Percentiles rank a stretch among this genome's conserved stretches.
Evolutionary conservation across 805 yeast genomes (phyloP).

Genomic region (Candida germanica): DNA sequence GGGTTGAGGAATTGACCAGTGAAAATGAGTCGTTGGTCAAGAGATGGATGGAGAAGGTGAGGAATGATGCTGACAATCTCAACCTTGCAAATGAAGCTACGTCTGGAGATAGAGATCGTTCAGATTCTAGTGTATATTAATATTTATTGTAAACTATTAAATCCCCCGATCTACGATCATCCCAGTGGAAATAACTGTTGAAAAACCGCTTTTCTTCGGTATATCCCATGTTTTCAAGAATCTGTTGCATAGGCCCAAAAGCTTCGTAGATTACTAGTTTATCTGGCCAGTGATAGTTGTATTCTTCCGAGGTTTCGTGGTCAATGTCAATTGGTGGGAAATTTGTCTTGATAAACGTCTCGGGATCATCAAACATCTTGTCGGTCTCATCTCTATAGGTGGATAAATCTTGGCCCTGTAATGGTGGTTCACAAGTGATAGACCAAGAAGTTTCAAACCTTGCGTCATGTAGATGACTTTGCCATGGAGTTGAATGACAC

Average conservation of each 20-base stretch:
- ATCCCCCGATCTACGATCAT: constrained; percentile 73
- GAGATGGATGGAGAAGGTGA: constrained; percentile 42
- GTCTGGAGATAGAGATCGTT: no score
- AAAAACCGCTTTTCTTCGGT: constrained; percentile 54
- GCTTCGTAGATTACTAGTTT: constrained; percentile 72
- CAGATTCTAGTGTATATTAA: no score
- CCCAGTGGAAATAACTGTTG: constrained; percentile 86
- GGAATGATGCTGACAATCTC: constrained; percentile 57
- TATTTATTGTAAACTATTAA: constrained; percentile 55
- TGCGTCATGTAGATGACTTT: constrained; percentile 68
- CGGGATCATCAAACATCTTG: constrained; percentile 66
- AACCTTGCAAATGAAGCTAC: constrained; percentile 46
- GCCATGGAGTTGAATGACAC: constrained; percentile 97
- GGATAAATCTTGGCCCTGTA: constrained; percentile 33
- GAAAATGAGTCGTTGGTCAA: constrained; percentile 52
- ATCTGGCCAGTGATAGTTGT: constrained; percentile 55
- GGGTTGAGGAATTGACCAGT: constrained; percentile 35
- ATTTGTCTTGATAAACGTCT: constrained; percentile 48
- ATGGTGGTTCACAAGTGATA: constrained; percentile 90
- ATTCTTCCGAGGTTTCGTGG: neutral
- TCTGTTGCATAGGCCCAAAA: constrained; percentile 42
- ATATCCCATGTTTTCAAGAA: constrained; percentile 43
- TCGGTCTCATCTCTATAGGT: constrained; percentile 86
- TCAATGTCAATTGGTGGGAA: no score
- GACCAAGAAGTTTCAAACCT: constrained; percentile 57